Percentiles rank a stretch among this genome's conserved stretches.
Conservation (phyloP, 2,329 filamentous ascomycete genomes). For the Cercospora zeae-maydis region DNA sequence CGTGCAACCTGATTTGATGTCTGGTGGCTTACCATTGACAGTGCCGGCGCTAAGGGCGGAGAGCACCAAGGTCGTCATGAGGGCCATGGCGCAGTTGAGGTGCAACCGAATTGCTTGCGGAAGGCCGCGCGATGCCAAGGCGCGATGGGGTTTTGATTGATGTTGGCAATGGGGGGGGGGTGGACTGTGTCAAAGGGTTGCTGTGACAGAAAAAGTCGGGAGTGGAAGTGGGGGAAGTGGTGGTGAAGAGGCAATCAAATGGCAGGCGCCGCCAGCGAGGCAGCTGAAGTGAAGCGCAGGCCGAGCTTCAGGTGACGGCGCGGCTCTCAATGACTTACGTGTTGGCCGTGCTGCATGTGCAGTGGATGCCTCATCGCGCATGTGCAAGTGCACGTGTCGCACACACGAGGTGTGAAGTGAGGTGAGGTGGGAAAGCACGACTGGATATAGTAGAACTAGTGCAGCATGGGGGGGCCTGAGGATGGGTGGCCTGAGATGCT, state of each 20-base stretch:
- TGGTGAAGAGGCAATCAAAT: neutral
- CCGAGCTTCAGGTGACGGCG: neutral
- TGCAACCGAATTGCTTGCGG: neutral
- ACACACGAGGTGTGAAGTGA: neutral
- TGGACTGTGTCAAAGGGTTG: neutral
- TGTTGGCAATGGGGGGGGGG: neutral
- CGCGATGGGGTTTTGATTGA: neutral
- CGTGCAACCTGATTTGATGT: neutral
- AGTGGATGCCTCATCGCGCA: neutral
- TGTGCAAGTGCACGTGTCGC: neutral
- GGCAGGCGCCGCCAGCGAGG: neutral
- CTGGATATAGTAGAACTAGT: neutral
- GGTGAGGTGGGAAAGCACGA: neutral
- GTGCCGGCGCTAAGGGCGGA: neutral
- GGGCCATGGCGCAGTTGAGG: neutral
- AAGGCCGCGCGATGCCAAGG: neutral
- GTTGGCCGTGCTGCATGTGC: neutral
- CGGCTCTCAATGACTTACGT: neutral
- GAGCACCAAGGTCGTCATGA: neutral
- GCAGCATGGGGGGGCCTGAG: neutral
- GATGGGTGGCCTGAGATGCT: neutral
- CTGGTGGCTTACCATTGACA: neutral
- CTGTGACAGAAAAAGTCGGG: neutral
- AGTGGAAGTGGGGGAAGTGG: neutral
- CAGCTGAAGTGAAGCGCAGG: neutral